Evolutionary conservation across 2,329 filamentous ascomycete genomes (phyloP), one percentile per base, ranked within the genome.

Genomic region (Trichophyton mentagrophytes): DNA sequence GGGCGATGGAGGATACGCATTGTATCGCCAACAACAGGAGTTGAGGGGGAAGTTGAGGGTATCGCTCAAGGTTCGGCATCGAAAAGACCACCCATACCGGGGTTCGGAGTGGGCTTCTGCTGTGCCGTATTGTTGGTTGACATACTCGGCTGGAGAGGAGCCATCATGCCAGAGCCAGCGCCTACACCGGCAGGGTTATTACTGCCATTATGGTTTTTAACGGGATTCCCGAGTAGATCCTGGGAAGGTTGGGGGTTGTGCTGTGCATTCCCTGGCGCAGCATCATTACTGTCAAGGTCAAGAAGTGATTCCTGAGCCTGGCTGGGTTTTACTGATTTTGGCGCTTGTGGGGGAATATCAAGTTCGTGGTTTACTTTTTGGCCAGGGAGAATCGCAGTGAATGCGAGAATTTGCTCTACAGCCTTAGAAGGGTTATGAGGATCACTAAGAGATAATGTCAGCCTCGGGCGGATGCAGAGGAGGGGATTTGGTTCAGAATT

Each of bases 331-430:
- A 40, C 38, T 49, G 33, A 1, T 42, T 46, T 61, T 33, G 64
- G 57, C 53, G 69, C 65, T 59, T 76, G 76, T 63, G 81, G 77
- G 63, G 84, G 81, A 61, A 87, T 83, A 64, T 80, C 71, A 66
- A 82, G 81, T 71, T 79, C 76, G 60, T 79, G 74, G 47, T 76
- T 74, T 25, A 77, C 72, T 67, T 81, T 83, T 71, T 96, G 90
- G 36, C 90, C 91, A 44, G 84, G 83, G 27, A 97, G 71, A 62
- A 99, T 88, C 1, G 93, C 90, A 59, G 89, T 88, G 62, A 97
- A 90, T 25, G 87, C 81, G 67, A 95, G 79, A 60, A 97, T 90
- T 71, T 97, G 92, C 69, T 95, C 82, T 3, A 83, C 80, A 69
- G 90, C 85, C 65, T 87, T 80, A 66, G 87, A 77, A 0, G 89